Base-by-base conservation (phyloP, 768 basidiomycete species). In the Termitomyces sp. region DNA sequence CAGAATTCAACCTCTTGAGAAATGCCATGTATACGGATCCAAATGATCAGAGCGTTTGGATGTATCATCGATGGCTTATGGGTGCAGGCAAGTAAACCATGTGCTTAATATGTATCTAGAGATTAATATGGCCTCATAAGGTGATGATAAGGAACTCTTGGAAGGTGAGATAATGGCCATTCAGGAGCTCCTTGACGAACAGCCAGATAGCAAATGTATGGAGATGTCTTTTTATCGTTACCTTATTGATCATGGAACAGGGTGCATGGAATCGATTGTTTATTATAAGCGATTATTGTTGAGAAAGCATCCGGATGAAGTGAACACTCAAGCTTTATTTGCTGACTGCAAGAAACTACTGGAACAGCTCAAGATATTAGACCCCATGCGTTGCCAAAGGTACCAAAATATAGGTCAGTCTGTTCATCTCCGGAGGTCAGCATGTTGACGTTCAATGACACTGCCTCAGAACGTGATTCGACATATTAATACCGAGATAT, bases 21-120 rank as follows among this genome's bases (percentile, higher is more conserved):
- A 94, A 96, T 66, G 97, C 96, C 1, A 83, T 98, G 75, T 99
- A 94, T 72, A 97, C 95, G 0, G 95, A 98, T 66, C 97, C 97
- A 3, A 84, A 86, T 46, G 96, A 98, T 70, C 96, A 98, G 70
- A 94, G 92, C 59, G 93, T 92, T 0, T 99, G 97, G 97, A 84
- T 99, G 57, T 99, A 98, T 70, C 97, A 98, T 66, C 84, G 94
- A n/a, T 98, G 96, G 94, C 79, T 99, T 2, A 82, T 98, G 53
- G 93, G 92, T 8, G 71, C 81, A 60, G 88, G 94, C 88, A 66
- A 59, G 79, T 62, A 36, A 40, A 11, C 38, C n/a, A 22, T 16
- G 30, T 54, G 20, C 41, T 16, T 40, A n/a, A 36, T 38, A 22
- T 11, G 26, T n/a, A 16, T 32, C 32, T 40, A 45, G 50, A 36